Evolutionary conservation across 2,329 filamentous ascomycete genomes (phyloP).

Genomic region (Fusarium zealandicum): DNA sequence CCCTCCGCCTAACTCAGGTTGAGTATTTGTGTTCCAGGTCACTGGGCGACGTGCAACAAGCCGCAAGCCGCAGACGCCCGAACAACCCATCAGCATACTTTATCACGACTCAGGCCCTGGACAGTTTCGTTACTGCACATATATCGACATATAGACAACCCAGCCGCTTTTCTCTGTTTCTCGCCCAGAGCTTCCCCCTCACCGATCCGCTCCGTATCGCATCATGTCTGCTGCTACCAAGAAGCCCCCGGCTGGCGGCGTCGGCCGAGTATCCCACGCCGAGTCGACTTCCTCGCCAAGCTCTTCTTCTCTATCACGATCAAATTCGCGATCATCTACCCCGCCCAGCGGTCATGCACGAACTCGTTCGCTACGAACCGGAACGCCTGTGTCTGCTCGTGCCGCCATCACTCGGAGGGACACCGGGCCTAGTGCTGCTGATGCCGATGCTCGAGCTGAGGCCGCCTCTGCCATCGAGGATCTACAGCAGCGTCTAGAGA

Average conservation of each 20-base stretch:
- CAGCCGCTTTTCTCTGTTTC: slow-evolving; percentile 18
- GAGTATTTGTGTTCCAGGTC: slow-evolving; percentile 37
- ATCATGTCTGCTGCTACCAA: slow-evolving; percentile 62
- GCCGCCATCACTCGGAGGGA: slow-evolving; percentile 70
- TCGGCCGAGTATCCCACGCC: slow-evolving; percentile 54
- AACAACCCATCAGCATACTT: slow-evolving; percentile 21
- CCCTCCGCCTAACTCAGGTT: slow-evolving; percentile 20
- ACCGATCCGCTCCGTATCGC: slow-evolving; percentile 24
- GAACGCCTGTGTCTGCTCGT: slow-evolving; percentile 75
- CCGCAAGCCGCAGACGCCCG: slow-evolving; percentile 24
- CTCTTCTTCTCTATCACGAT: slow-evolving; percentile 50
- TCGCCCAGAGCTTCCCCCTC: slow-evolving; percentile 15
- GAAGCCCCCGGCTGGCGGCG: slow-evolving; percentile 59
- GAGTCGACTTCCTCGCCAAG: slow-evolving; percentile 47
- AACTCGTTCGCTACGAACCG: slow-evolving; percentile 70
- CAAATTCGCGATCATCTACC: slow-evolving; percentile 54
- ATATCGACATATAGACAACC: slow-evolving; percentile 22
- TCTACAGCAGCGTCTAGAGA: slow-evolving; percentile 80
- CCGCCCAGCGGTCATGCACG: slow-evolving; percentile 54
- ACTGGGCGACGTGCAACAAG: slow-evolving; percentile 36
- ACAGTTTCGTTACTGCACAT: slow-evolving; percentile 13
- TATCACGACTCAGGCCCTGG: slow-evolving; percentile 15
- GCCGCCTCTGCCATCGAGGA: slow-evolving; percentile 82
- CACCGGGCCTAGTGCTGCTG: slow-evolving; percentile 57
- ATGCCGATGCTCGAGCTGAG: slow-evolving; percentile 80